Evolutionary conservation across 1,139 yeast genomes (phyloP).

Genomic region (Scheffersomyces quercinus): DNA sequence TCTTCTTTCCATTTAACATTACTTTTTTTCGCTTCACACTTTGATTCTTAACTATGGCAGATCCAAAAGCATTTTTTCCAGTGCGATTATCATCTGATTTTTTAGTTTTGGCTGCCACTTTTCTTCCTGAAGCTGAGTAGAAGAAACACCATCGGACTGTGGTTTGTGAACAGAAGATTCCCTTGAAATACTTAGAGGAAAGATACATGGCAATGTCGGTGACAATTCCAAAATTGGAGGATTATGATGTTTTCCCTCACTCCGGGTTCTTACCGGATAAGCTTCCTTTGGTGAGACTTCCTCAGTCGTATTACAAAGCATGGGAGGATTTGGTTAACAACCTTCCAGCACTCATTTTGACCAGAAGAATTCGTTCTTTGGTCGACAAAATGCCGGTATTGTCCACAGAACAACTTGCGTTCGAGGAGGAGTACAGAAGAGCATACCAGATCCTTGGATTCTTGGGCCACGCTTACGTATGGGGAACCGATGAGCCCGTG

Average conservation of each 20-base stretch:
- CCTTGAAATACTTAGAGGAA: too few species aligned
- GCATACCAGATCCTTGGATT: slow-evolving; percentile 81
- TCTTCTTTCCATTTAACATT: too few species aligned
- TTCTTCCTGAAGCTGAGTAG: too few species aligned
- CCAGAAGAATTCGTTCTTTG: slow-evolving; percentile 57
- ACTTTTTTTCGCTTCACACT: too few species aligned
- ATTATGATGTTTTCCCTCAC: slow-evolving; percentile 66
- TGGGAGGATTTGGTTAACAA: slow-evolving; percentile 75
- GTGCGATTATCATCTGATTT: too few species aligned
- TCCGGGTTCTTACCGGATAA: slow-evolving; percentile 79
- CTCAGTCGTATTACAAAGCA: slow-evolving; percentile 62
- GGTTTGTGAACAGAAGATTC: too few species aligned
- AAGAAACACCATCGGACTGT: too few species aligned
- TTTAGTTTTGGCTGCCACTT: too few species aligned
- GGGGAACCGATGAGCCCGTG: slow-evolving; percentile 75
- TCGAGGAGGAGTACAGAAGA: slow-evolving; percentile 60
- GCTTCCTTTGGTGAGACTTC: slow-evolving; percentile 61
- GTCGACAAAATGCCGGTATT: slow-evolving; percentile 65
- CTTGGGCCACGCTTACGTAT: slow-evolving; percentile 83
- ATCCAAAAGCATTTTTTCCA: too few species aligned
- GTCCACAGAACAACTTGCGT: slow-evolving; percentile 41
- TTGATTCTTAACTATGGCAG: too few species aligned
- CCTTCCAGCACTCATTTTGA: slow-evolving; percentile 71
- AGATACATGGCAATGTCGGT: not conserved
- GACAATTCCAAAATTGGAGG: slow-evolving; percentile 36